Percentiles rank a stretch among this genome's conserved stretches.
These are phyloP conservation scores for Gigaspora rosea DNA, from an alignment of 192 early-diverging fungal species.

Conservation along the genomic window DNA sequence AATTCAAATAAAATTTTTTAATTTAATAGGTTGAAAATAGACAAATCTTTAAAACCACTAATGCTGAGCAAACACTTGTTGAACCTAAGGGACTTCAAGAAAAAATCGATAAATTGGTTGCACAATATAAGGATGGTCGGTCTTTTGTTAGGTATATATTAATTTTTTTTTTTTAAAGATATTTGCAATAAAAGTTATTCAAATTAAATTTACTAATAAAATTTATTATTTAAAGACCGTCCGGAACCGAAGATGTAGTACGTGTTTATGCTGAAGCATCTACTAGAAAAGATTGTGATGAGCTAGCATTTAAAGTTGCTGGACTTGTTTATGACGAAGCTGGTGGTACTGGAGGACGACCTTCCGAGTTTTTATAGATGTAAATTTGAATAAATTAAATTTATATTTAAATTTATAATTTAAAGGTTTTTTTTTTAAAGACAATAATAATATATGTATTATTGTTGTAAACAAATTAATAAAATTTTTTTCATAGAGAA, in stretches of 20 bases:
- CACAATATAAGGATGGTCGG: constrained; percentile 82
- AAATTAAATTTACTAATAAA: no score
- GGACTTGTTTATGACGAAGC: constrained; percentile 93
- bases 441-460: no score
- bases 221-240: constrained; percentile 66
- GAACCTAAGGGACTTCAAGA: constrained; percentile 87
- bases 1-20: neutral
- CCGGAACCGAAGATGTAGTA: constrained; percentile 98
- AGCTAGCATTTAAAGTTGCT: constrained; percentile 82
- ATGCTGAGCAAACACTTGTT: constrained; percentile 92
- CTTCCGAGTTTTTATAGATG: constrained; percentile 52
- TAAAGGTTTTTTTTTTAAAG: no score
- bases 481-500: no score
- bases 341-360: constrained; percentile 87
- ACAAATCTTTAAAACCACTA: constrained; percentile 89
- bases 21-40: constrained; percentile 66
- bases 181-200: no score
- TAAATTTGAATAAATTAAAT: no score
- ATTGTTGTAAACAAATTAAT: no score
- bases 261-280: constrained; percentile 99
- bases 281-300: constrained; percentile 85
- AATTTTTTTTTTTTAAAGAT: no score
- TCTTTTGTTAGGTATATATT: constrained; percentile 83
- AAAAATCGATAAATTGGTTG: constrained; percentile 79
- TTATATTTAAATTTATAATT: no score